These are phyloP conservation scores for Arthrinium phaeospermum DNA, from an alignment of 2,329 filamentous ascomycete species.

Conservation along the genomic window DNA sequence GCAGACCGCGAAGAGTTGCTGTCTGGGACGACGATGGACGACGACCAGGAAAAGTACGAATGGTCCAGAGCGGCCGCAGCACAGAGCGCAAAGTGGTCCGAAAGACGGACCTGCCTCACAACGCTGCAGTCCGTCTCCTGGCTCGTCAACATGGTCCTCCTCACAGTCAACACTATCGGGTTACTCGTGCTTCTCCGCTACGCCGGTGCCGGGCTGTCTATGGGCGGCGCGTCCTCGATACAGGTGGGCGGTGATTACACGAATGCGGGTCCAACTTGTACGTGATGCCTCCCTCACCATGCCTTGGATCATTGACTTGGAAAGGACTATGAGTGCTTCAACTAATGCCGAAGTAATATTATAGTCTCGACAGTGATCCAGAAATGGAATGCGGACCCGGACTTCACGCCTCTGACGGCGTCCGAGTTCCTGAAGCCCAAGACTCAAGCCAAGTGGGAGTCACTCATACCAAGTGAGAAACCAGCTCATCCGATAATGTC, in stretches of 20 bases:
- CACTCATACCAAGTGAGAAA: conserved; percentile 41
- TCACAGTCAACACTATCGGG: background rate
- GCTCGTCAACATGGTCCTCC: conserved; percentile 3
- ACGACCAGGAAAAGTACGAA: background rate
- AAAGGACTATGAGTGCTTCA: background rate
- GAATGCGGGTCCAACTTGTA: background rate
- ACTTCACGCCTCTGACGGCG: conserved; percentile 43
- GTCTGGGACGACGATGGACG: background rate
- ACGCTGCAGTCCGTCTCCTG: background rate
- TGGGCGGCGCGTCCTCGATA: background rate
- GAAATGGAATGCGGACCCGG: conserved; percentile 42
- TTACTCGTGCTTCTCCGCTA: background rate
- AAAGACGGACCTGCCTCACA: background rate
- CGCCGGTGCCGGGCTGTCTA: background rate
- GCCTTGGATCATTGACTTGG: background rate
- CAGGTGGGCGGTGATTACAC: conserved; percentile 4
- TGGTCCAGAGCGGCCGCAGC: background rate
- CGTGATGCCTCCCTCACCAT: background rate
- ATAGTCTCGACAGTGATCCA: conserved; percentile 39
- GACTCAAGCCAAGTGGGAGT: conserved; percentile 42
- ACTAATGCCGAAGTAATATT: background rate
- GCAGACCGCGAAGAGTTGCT: conserved; percentile 1
- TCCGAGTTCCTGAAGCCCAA: conserved; percentile 44
- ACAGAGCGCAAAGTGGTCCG: background rate
- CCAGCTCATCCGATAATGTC: no score